Base-by-base conservation (phyloP, 2,329 filamentous ascomycete genomes). In the Phoma sp. region DNA sequence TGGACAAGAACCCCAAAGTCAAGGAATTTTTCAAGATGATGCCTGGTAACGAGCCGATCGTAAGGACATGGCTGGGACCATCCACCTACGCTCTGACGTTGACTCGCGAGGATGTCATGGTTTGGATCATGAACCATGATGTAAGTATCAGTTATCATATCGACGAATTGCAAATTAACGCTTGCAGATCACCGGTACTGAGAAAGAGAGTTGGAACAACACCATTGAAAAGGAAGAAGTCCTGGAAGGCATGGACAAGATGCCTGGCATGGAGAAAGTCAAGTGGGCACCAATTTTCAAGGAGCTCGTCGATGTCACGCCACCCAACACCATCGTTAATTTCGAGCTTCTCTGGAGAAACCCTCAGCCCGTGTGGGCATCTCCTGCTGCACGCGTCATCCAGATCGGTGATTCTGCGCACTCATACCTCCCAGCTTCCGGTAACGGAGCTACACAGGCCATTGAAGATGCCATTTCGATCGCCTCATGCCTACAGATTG, bases 111-210 rank as follows among this genome's bases (percentile, higher is more conserved):
- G 78, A 81, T 62, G 76, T 77, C 29, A 79, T 80, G 75, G 78
- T 81, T 21, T 81, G 78, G 78, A 80, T 81, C 65, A 76, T 81
- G 72, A 81, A 81, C 64, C 78, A 80, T 67, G 77, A 80, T 58
- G 77, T 74, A 59, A 61, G 70, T 39, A 25, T 6, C 5, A 9
- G n/a, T 17, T 2, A 15, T n/a, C 12, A 4, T 31, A 1, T 21
- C 31, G 0, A 22, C 15, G n/a, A 22, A 44, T 12, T 5, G 9
- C n/a, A 24, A 9, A 12, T 57, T 71, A 48, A 71, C 35, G 21
- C 1, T 9, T 9, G n/a, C 22, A 77, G 75, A 75, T 76, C 6
- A 80, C 77, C 12, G 77, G 76, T 51, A 75, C 69, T 32, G 77
- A 79, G 47, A 74, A 76, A 33, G 78, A 81, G 57, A 77, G 65